Evolutionary conservation across 257 asterid genomes (phyloP).

Genomic region (Capsicum chinense): DNA sequence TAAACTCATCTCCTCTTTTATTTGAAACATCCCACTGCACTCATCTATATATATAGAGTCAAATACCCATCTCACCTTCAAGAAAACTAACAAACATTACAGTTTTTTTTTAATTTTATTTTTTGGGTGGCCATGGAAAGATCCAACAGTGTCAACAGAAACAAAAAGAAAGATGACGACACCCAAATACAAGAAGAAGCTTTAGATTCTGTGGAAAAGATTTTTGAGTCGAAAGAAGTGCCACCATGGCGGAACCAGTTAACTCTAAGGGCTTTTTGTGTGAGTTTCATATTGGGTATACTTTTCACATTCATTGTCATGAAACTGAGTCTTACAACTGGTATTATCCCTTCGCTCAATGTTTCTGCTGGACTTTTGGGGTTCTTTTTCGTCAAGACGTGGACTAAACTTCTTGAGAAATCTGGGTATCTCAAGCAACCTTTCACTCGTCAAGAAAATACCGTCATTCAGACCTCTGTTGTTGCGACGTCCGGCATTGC

Average conservation of each 20-base stretch:
- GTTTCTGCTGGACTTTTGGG: slow-evolving; percentile 95
- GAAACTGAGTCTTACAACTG: slow-evolving; percentile 91
- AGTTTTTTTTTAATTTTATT: background rate
- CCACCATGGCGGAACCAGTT: slow-evolving; percentile 90
- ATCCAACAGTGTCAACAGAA: slow-evolving; percentile 24
- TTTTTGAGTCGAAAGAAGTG: slow-evolving; percentile 73
- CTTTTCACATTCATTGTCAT: slow-evolving; percentile 89
- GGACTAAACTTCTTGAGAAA: slow-evolving; percentile 74
- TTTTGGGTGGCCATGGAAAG: background rate
- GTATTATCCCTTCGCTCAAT: slow-evolving; percentile 88
- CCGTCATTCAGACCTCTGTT: slow-evolving; percentile 92
- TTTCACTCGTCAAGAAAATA: slow-evolving; percentile 86
- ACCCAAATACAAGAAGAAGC: slow-evolving; percentile 31
- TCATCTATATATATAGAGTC: background rate
- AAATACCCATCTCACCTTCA: background rate
- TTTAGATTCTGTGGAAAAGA: slow-evolving; percentile 58
- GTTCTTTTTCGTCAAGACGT: slow-evolving; percentile 82
- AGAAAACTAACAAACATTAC: background rate
- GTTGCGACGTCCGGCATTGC: slow-evolving; percentile 98
- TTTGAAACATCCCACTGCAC: background rate
- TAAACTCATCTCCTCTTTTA: background rate
- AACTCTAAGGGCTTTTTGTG: slow-evolving; percentile 75
- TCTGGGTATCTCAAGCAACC: slow-evolving; percentile 79
- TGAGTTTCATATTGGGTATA: slow-evolving; percentile 61
- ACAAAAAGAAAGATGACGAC: slow-evolving; percentile 35